Base-by-base conservation (phyloP, 1,139 yeast species). In the Wickerhamomyces sp. region DNA sequence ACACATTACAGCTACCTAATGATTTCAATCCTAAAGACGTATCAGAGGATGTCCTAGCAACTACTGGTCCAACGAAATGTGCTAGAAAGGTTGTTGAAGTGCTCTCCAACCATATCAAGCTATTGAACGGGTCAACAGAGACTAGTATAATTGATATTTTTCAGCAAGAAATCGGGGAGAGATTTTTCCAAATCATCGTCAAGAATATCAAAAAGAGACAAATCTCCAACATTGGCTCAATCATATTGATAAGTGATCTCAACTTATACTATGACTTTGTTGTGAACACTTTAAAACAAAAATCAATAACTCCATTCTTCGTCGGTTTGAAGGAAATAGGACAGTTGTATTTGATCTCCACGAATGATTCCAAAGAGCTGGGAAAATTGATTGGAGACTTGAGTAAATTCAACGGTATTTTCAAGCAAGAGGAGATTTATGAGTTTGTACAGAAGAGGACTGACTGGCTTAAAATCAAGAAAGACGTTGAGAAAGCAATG, bases 401-500 rank as follows among this genome's bases (percentile, higher is more conserved):
- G 56, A 81, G 87, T 43, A 79, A 93, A 57, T 93, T 90, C 64
- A 85, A 90, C 54, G 97, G 98, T 2, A 81, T 91, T 7, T 84
- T 93, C 61, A 80, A 84, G 36, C 96, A 95, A 43, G 99, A 93
- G 57, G 99, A 93, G 57, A 84, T 93, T 29, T 86, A 88, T 59
- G 96, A 90, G 59, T 87, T 91, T 68, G 95, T 90, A 5, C 93
- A 87, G 57, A 72, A 95, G 50, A 72, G 99, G 47, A 77, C 81
- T 40, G 99, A 93, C 61, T 93, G 99, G 99, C 66, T 76, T 0
- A 61, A 71, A 39, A 87, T 93, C 37, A 81, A 79, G 54, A 73
- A 74, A 50, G 89, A 86, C 48, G 98, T 93, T 7, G 98, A 93
- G 62, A 88, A 84, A 61, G 93, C 88, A n/a, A 87, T 93, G 83